phyloP scores from a whole-genome alignment of 441 rosid genomes.

The Jatropha multifida region DNA sequence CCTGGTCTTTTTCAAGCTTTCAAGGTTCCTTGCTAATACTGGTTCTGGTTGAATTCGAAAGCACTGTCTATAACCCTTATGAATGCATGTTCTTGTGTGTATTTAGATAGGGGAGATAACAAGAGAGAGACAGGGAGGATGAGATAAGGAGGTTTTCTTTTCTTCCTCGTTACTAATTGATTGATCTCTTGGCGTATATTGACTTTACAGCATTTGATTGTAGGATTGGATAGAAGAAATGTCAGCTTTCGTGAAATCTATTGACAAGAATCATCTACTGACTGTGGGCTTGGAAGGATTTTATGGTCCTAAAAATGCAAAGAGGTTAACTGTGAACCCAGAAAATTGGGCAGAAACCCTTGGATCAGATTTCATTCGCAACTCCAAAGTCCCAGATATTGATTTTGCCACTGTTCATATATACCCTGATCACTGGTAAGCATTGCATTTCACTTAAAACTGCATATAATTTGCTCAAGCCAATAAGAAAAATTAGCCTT shows the following conservation, averaged over 20 bases:
- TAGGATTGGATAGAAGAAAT: conserved; percentile 92
- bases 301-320: conserved; percentile 83
- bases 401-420: conserved; percentile 95
- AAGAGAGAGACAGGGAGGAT: not conserved
- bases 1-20: not conserved
- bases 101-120: not conserved
- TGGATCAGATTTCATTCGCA: conserved; percentile 84
- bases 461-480: not conserved
- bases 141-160: not conserved
- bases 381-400: conserved; percentile 50
- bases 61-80: not conserved
- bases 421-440: conserved; percentile 95
- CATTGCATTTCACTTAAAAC: not conserved
- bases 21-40: not conserved
- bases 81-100: not conserved
- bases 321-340: conserved; percentile 72
- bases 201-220: conserved; percentile 26
- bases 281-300: conserved; percentile 96
- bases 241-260: conserved; percentile 76
- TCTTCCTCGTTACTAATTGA: not conserved
- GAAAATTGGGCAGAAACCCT: conserved; percentile 73
- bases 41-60: not conserved
- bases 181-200: conserved; percentile 2
- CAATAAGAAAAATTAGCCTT: not conserved
- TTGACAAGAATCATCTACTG: conserved; percentile 80